Percentiles rank a stretch among this genome's conserved stretches.
Evolutionary conservation across 202 grass and related monocot genomes (phyloP).

Genomic region (Hordeum pubiflorum): DNA sequence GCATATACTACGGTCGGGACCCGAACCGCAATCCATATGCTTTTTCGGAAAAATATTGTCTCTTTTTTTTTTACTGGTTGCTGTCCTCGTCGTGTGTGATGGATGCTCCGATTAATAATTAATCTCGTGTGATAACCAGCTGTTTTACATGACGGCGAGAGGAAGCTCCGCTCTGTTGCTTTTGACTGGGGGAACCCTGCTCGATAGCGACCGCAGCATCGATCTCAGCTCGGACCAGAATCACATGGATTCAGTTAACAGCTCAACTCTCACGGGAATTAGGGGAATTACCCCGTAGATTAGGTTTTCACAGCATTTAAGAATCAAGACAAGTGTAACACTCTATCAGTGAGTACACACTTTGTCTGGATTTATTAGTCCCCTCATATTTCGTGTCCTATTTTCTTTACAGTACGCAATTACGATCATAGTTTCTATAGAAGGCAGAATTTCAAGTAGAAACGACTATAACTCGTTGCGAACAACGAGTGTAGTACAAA

Average conservation of each 20-base stretch:
- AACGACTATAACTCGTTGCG: too few relatives aligned
- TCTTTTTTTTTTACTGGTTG: neutral
- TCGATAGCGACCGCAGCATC: neutral
- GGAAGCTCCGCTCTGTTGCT: neutral
- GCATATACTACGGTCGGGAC: neutral
- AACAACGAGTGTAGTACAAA: too few relatives aligned
- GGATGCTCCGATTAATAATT: neutral
- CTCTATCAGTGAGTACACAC: too few relatives aligned
- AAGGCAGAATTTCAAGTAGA: too few relatives aligned
- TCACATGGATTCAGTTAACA: neutral
- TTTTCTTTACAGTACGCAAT: too few relatives aligned
- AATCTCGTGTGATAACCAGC: neutral
- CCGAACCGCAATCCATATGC: neutral
- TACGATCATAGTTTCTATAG: too few relatives aligned
- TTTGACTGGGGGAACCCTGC: neutral
- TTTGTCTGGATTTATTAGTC: too few relatives aligned
- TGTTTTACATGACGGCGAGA: conserved; percentile 17
- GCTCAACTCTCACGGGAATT: neutral
- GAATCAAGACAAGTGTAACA: too few relatives aligned
- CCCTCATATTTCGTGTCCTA: too few relatives aligned
- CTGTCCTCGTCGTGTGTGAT: neutral
- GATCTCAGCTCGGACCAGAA: neutral
- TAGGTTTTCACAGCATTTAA: neutral
- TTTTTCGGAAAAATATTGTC: neutral
- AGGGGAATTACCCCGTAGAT: neutral